A percentile compares a stretch with the other conserved stretches of the same genome.
These are phyloP conservation scores for Neospermospora avenae DNA, from an alignment of 2,329 filamentous ascomycete genomes.

Conservation along the genomic window DNA sequence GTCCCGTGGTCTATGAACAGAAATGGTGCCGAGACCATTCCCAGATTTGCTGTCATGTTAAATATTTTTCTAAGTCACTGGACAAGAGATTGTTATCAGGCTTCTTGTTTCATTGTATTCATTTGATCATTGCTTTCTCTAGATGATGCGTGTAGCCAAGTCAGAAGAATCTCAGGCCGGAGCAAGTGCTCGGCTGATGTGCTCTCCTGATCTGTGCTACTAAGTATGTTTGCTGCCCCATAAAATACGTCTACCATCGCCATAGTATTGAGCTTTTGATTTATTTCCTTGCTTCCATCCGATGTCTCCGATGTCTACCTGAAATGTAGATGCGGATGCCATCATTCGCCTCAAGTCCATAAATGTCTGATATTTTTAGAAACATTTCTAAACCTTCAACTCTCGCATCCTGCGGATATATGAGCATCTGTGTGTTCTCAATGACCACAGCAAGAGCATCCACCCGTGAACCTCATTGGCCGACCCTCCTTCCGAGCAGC, in stretches of 20 bases:
- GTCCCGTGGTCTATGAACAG: neutral
- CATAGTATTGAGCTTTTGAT: neutral
- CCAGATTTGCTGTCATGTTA: neutral
- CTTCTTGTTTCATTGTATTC: neutral
- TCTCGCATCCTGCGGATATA: neutral
- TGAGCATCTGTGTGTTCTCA: neutral
- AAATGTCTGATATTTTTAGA: neutral
- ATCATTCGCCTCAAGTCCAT: neutral
- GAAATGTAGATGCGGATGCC: neutral
- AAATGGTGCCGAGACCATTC: neutral
- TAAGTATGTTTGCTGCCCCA: neutral
- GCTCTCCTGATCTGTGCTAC: neutral
- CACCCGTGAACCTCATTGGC: neutral
- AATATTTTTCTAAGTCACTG: neutral
- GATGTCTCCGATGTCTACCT: neutral
- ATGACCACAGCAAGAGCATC: neutral
- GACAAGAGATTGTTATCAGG: neutral
- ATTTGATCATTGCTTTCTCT: neutral
- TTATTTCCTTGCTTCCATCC: neutral
- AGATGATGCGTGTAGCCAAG: neutral
- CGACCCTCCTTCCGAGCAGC: neutral
- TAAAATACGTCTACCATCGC: neutral
- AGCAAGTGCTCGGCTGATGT: neutral
- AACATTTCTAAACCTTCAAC: too few species aligned
- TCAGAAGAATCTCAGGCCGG: neutral